Conservation (phyloP, 2,329 filamentous ascomycete genomes). For the Colletotrichum incanum region DNA sequence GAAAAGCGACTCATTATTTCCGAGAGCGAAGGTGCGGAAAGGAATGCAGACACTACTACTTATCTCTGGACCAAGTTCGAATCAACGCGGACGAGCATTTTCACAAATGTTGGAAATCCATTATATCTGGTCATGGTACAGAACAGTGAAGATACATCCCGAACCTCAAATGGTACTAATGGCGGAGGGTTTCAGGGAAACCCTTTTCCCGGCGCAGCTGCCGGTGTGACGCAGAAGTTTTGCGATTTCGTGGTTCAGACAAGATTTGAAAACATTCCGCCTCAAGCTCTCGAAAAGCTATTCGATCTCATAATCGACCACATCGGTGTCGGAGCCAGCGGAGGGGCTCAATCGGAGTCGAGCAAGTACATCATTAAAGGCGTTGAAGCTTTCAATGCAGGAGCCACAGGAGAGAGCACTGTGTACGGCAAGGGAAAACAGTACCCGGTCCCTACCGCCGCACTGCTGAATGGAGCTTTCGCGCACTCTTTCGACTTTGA, state of each 20-base stretch:
- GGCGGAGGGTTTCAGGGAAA: background rate
- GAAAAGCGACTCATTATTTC: background rate
- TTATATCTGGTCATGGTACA: background rate
- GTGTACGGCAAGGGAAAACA: conserved; percentile 53
- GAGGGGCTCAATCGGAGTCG: conserved; percentile 46
- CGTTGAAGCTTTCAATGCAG: conserved; percentile 48
- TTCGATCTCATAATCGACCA: conserved; percentile 47
- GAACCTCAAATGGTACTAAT: background rate
- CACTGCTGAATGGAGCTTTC: conserved; percentile 58
- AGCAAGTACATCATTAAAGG: conserved; percentile 53
- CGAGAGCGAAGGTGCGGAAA: background rate
- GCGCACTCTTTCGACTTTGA: conserved; percentile 62
- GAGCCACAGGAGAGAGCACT: conserved; percentile 48
- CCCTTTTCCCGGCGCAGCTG: background rate
- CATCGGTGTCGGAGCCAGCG: conserved; percentile 47
- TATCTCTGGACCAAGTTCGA: background rate
- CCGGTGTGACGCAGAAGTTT: conserved; percentile 12
- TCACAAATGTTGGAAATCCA: background rate
- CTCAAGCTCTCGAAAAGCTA: conserved; percentile 40
- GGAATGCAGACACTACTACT: background rate
- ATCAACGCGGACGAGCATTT: background rate
- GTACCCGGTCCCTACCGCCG: conserved; percentile 57
- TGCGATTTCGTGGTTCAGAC: conserved; percentile 11
- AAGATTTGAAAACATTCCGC: conserved; percentile 13
- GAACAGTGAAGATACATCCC: background rate